Base-by-base conservation (phyloP, 805 yeast genomes). In the Sugiyamaella chiloensis region DNA sequence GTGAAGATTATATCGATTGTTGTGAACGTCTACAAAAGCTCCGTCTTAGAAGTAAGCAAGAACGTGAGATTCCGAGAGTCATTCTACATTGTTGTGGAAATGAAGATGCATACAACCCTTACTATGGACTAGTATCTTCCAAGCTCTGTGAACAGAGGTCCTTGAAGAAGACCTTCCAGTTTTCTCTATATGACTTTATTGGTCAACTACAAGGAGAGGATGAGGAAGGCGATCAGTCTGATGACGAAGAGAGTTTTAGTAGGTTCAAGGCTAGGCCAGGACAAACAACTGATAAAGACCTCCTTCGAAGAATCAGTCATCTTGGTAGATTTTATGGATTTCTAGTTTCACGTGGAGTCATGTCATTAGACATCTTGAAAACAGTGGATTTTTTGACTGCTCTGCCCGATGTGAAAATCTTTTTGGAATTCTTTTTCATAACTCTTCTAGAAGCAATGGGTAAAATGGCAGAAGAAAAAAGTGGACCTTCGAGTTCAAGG, bases 1-100 rank as follows among this genome's bases (percentile, higher is more conserved):
- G 96, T 3, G 84, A 83, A 54, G 99, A 93, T 64, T 93, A 79
- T 59, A 72, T 87, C 60, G 97, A 93, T 65, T 95, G 96, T 0
- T 81, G 81, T 56, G 79, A 85, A 14, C 85, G 89, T 52, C 59
- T 93, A 29, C 95, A 87, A 60, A 90, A 89, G 60, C 65, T 93
- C 44, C 76, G 81, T 23, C 71, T 93, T 56, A 90, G 86, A 58
- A 81, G 79, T 53, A 71, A 83, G 5, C 98, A 93, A 62, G 84
- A 85, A 57, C 71, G 87, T 40, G 99, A 93, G 58, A 85, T 93
- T 23, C 95, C 97, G 2, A 76, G 80, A 46, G 89, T 93, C 6
- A 60, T 93, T 27, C 66, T 87, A 42, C 97, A 91, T 60, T 93
- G 99, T 68, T 82, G 89, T 14, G 78, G 85, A 1, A 77, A 83